Percentiles rank a stretch among this genome's conserved stretches.
Evolutionary conservation across 2,329 filamentous ascomycete genomes (phyloP).

Genomic region (Trichophyton equinum): DNA sequence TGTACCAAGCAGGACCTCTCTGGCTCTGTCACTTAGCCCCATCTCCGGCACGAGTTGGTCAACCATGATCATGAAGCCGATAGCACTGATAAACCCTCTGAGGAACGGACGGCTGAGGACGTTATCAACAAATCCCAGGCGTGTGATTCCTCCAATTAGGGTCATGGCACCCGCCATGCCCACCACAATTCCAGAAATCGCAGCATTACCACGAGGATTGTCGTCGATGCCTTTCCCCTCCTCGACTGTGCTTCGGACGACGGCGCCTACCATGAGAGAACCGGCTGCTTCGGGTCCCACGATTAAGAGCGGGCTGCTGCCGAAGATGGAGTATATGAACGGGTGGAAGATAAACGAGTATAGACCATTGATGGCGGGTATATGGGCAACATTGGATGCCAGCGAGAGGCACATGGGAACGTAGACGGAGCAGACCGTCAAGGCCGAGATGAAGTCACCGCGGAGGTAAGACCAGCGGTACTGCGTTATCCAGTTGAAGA

Average conservation of each 20-base stretch:
- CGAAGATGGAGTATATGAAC: constrained; percentile 77
- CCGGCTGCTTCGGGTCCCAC: constrained; percentile 92
- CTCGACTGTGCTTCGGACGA: constrained; percentile 66
- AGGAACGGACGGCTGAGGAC: constrained; percentile 87
- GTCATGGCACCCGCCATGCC: constrained; percentile 81
- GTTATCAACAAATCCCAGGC: constrained; percentile 86
- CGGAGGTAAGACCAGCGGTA: constrained; percentile 71
- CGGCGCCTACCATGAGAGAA: constrained; percentile 75
- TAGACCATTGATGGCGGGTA: constrained; percentile 84
- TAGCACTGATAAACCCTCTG: constrained; percentile 90
- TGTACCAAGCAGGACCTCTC: constrained; percentile 47
- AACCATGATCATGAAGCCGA: constrained; percentile 90
- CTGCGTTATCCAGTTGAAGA: constrained; percentile 78
- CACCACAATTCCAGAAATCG: constrained; percentile 76
- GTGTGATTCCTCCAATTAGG: constrained; percentile 69
- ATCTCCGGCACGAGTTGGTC: constrained; percentile 89
- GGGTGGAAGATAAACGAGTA: constrained; percentile 93
- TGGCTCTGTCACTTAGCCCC: constrained; percentile 57
- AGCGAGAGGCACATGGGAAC: constrained; percentile 93
- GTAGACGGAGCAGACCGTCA: constrained; percentile 98
- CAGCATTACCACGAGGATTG: constrained; percentile 59
- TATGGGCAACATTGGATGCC: constrained; percentile 80
- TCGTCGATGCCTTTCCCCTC: constrained; percentile 52
- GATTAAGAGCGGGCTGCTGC: constrained; percentile 84
- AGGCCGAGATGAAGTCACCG: constrained; percentile 73